Conservation (phyloP, 2,329 filamentous ascomycete species). For the Aspergillus pseudoglaucus region DNA sequence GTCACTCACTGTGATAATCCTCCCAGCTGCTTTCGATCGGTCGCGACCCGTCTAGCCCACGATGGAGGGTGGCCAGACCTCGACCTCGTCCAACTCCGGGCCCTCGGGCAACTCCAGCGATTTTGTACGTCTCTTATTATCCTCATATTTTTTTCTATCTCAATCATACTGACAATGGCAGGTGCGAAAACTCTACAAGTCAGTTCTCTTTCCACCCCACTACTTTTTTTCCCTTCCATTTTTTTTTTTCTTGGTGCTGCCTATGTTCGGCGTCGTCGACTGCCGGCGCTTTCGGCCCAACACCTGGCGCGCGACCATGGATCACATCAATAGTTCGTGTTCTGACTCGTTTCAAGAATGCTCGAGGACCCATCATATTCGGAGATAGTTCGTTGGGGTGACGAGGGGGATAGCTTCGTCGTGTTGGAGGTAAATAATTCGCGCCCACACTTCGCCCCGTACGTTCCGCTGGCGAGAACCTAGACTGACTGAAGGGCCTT, state of each 20-base stretch:
- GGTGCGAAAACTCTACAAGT: conserved; percentile 99
- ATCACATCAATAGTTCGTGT: conserved; percentile 6
- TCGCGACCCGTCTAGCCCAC: conserved; percentile 35
- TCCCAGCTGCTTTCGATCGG: conserved; percentile 27
- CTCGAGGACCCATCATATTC: conserved; percentile 90
- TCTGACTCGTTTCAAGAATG: conserved; percentile 58
- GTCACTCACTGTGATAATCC: conserved; percentile 1
- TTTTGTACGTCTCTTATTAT: conserved; percentile 62
- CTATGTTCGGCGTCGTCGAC: background rate
- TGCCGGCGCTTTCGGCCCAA: no score
- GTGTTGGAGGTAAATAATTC: conserved; percentile 73
- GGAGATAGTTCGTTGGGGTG: conserved; percentile 90
- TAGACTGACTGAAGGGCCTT: conserved; percentile 10
- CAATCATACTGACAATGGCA: conserved; percentile 35
- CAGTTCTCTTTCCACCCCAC: conserved; percentile 33
- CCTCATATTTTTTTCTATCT: conserved; percentile 3
- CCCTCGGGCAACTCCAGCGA: conserved; percentile 81
- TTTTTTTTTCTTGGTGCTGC: conserved; percentile 6
- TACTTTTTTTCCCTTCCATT: background rate
- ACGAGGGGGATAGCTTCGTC: conserved; percentile 91
- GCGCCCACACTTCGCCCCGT: conserved; percentile 9
- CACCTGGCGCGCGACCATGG: no score
- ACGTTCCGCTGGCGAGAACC: conserved; percentile 2
- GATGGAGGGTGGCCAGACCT: conserved; percentile 43
- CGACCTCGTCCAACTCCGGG: conserved; percentile 34